Evolutionary conservation across 331 rosid genomes (phyloP).

Genomic region (Acacia concinna): DNA sequence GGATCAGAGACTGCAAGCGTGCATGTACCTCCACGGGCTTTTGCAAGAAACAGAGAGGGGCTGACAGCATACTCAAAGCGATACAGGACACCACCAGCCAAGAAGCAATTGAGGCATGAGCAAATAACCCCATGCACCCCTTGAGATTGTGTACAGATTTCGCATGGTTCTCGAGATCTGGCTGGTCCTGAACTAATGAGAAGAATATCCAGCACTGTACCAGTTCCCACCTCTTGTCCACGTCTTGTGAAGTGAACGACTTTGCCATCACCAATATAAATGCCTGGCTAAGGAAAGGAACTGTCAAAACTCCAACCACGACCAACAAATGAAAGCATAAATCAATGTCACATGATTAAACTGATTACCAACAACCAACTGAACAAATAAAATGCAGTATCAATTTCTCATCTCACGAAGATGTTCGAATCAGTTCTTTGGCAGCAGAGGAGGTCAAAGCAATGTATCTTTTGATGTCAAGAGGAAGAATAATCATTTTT

Average conservation of each 20-base stretch:
- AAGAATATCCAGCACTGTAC: conserved; percentile 75
- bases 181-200: conserved; percentile 80
- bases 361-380: conserved; percentile 16
- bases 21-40: conserved; percentile 95
- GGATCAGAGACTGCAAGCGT: conserved; percentile 76
- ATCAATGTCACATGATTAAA: not conserved
- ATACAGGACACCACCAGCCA: conserved; percentile 79
- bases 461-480: not conserved
- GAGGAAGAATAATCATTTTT: not conserved
- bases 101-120: conserved; percentile 90
- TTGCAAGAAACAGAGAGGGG: conserved; percentile 78
- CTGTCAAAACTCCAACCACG: not conserved
- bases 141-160: conserved; percentile 48
- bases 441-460: not conserved
- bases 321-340: not conserved
- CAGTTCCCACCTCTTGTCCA: conserved; percentile 98
- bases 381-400: not conserved
- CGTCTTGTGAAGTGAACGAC: conserved; percentile 90
- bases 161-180: conserved; percentile 45
- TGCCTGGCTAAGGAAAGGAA: conserved; percentile 48
- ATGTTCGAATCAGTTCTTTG: not conserved
- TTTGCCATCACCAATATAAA: conserved; percentile 69
- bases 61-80: conserved; percentile 76
- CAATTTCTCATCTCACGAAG: not conserved
- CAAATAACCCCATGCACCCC: conserved; percentile 53